Base-by-base conservation (phyloP, 2,329 filamentous ascomycete species). In the Xylariaceae sp. region DNA sequence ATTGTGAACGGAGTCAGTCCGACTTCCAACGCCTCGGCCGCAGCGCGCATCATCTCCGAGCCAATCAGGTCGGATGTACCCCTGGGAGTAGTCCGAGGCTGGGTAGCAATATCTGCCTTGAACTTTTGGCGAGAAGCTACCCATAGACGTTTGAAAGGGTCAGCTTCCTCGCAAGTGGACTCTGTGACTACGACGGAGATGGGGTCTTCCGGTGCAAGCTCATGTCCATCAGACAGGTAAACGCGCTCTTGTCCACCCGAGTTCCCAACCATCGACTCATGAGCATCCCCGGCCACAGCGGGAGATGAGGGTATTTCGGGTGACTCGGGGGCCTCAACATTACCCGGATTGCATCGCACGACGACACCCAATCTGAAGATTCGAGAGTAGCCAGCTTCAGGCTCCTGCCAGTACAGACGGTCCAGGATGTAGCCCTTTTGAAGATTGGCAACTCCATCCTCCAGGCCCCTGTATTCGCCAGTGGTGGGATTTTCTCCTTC, bases 341-440 rank as follows among this genome's bases (percentile, higher is more conserved):
- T 61, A 1, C 50, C 30, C 23, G 61, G 56, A 17, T 63, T 58
- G 4, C 67, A n/a, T 10, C 61, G 34, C 30, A 65, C 58, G 3
- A 60, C 47, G 4, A 56, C 58, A 11, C 55, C 55, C 15, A 56
- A 59, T 15, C 59, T 53, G 30, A 68, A 66, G 11, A 70, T 50
- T 2, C 8, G 49, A 34, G 58, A 45, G 18, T 70, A 70, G 1
- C n/a, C 41, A 4, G 6, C 34, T 3, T 49, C 7, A 1, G n/a
- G 37, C 50, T 53, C 2, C 1, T 41, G 47, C 65, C 63, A 51
- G 34, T 57, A 13, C 48, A 53, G 44, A 10, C 66, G 65, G 23
- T 70, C 68, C 1, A 69, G 35, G 53, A 66, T 65, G 52, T 66
- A 67, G 11, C 57, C 65, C 23, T 15, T 61, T 1, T 67, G 55